Evolutionary conservation across 108 stramenopile genomes (phyloP).

Genomic region (Pseudonitzschia pungens): DNA sequence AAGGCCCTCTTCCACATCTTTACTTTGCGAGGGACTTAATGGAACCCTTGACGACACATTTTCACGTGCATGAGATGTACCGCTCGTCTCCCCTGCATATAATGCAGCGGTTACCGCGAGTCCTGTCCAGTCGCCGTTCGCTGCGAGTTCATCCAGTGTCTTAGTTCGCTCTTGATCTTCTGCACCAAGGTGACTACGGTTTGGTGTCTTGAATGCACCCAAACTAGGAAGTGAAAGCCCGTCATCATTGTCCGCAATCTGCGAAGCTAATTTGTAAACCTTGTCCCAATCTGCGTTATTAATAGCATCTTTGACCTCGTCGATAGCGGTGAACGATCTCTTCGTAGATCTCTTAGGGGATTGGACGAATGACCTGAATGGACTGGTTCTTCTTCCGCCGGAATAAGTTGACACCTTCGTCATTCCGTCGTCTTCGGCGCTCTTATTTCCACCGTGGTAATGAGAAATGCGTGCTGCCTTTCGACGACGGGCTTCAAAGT

Average conservation of each 20-base stretch:
- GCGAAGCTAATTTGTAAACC: slow-evolving; percentile 31
- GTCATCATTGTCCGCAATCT: slow-evolving; percentile 33
- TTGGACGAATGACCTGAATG: background rate
- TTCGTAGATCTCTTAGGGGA: background rate
- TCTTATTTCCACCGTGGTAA: background rate
- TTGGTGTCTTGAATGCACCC: background rate
- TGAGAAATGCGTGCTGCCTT: background rate
- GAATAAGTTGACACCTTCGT: background rate
- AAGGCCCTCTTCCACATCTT: slow-evolving; percentile 15
- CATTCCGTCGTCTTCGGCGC: background rate
- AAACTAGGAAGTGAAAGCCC: slow-evolving; percentile 19
- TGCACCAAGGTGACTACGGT: slow-evolving; percentile 11
- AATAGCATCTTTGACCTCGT: slow-evolving; percentile 21
- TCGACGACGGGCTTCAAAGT: slow-evolving; percentile 18
- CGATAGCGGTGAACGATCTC: background rate
- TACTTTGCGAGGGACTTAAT: slow-evolving; percentile 1
- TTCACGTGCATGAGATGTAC: background rate
- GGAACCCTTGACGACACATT: background rate
- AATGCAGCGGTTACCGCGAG: slow-evolving; percentile 39
- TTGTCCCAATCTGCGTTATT: slow-evolving; percentile 34
- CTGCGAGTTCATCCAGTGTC: slow-evolving; percentile 28
- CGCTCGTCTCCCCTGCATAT: slow-evolving; percentile 36
- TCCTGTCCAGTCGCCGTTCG: slow-evolving; percentile 36
- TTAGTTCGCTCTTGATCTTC: slow-evolving; percentile 33
- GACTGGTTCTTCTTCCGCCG: background rate